Evolutionary conservation across 805 yeast genomes (phyloP).

Genomic region (Candida vartiovaarae): DNA sequence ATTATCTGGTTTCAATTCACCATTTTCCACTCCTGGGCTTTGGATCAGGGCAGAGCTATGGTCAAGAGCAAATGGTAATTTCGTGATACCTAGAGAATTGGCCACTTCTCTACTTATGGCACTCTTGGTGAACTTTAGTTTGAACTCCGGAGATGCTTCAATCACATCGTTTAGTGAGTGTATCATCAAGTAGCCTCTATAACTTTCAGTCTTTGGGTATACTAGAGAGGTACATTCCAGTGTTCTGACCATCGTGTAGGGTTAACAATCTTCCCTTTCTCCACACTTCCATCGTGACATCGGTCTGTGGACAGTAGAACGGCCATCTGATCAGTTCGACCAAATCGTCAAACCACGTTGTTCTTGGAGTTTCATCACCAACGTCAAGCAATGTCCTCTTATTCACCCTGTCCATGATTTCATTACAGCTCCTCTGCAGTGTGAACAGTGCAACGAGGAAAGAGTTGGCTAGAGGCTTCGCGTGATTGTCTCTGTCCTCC

Average conservation of each 20-base stretch:
- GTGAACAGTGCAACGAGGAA: not conserved
- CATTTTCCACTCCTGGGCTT: slow-evolving; percentile 1
- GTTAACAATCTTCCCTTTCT: not conserved
- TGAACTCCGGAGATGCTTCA: not conserved
- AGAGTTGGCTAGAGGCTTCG: not conserved
- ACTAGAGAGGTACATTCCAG: slow-evolving; percentile 1
- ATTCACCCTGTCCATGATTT: not conserved
- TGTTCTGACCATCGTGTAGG: not conserved
- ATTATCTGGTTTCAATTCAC: not conserved
- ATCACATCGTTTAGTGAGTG: not conserved
- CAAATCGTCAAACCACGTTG: slow-evolving; percentile 2
- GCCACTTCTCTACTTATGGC: not conserved
- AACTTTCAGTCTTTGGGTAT: not conserved
- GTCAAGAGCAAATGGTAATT: not conserved
- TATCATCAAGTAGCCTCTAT: not conserved
- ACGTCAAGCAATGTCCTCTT: not conserved
- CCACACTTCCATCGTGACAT: not conserved
- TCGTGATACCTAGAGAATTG: not conserved
- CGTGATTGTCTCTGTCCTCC: not conserved
- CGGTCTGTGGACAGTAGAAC: not conserved
- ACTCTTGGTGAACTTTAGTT: not conserved
- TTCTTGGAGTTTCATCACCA: not conserved
- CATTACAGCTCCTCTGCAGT: not conserved
- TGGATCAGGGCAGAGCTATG: not conserved
- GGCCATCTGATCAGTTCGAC: slow-evolving; percentile 1